Base-by-base conservation (phyloP, 148 eudicot genomes). In the Vaccinium darrowii region DNA sequence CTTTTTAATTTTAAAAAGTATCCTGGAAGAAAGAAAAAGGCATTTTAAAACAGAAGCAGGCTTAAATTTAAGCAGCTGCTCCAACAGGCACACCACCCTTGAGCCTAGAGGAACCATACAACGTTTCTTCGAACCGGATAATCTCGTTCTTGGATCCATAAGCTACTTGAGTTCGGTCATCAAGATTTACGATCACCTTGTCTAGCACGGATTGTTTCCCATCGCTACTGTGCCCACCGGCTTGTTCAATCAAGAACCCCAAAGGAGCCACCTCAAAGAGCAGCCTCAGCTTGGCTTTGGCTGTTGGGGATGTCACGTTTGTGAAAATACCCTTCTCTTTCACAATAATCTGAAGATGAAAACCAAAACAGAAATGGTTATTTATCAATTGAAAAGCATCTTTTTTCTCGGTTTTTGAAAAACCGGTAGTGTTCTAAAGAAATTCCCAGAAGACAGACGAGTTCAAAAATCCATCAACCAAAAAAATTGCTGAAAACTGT, bases 291-390 rank as follows among this genome's bases (percentile, higher is more conserved):
- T 97, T 95, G n/a, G 98, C 99, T 89, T 95, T 94, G 78, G 98
- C 92, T 0, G 98, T 47, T 65, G 99, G 99, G 27, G 99, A 97
- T 78, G 84, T 83, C 83, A 95, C 99, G 84, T 97, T 97, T 85
- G 98, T 95, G 91, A 97, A 97, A 11, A 95, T 92, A 43, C 98
- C 99, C 72, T 97, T 97, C 84, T 97, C 99, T 89, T 95, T 97
- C 93, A 97, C 99, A 84, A 97, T 94, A 49, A 97, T 95, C 98
- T 95, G 89, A 86, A 89, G 27, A 47, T 30, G 6, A 12, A 21
- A 21, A 7, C 10, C 8, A 62, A 62, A 62, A 62, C 5, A 19
- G 16, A 60, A 60, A 60, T 21, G 8, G 25, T 21, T 21, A 21
- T 0, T 19, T 18, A 6, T 3, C 11, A 60, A 18, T 60, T 60